Conservation (phyloP, 2,329 filamentous ascomycete species). For the Laburnicola sp. region DNA sequence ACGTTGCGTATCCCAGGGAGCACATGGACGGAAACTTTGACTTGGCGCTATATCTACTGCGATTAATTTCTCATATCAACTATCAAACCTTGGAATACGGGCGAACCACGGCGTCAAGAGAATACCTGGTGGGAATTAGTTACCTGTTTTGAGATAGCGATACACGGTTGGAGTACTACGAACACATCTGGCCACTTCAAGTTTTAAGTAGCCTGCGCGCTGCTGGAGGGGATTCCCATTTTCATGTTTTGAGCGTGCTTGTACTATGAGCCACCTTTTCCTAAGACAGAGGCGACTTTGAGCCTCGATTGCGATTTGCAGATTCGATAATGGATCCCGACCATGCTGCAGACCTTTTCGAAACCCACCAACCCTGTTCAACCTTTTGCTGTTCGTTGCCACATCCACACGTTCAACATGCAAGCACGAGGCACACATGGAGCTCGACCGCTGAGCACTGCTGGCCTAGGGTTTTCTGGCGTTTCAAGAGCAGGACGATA, state of each 20-base stretch:
- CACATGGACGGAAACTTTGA: no score
- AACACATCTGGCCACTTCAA: slow-evolving; percentile 9
- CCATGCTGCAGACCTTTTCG: slow-evolving; percentile 15
- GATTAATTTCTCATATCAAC: slow-evolving; percentile 13
- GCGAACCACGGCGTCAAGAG: slow-evolving; percentile 24
- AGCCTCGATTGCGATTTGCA: no score
- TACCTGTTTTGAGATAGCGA: slow-evolving; percentile 18
- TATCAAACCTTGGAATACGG: slow-evolving; percentile 18
- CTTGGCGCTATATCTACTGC: slow-evolving; percentile 11
- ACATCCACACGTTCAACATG: slow-evolving; percentile 12
- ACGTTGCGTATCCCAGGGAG: no score
- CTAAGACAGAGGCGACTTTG: no score
- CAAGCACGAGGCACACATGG: slow-evolving; percentile 21
- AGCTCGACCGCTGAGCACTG: slow-evolving; percentile 16
- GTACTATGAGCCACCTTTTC: neutral
- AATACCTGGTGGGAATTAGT: slow-evolving; percentile 12
- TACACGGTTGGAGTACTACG: slow-evolving; percentile 17
- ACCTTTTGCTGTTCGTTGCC: neutral
- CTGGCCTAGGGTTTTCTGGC: slow-evolving; percentile 21
- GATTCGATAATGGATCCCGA: no score
- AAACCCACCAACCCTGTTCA: slow-evolving; percentile 6
- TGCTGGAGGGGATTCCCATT: slow-evolving; percentile 5
- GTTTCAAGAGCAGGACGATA: neutral
- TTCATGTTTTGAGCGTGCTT: slow-evolving; percentile 10
- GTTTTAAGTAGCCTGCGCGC: neutral